Evolutionary conservation across 192 early-diverging fungal species (phyloP).

Genomic region (Polychytrium aggregatum): DNA sequence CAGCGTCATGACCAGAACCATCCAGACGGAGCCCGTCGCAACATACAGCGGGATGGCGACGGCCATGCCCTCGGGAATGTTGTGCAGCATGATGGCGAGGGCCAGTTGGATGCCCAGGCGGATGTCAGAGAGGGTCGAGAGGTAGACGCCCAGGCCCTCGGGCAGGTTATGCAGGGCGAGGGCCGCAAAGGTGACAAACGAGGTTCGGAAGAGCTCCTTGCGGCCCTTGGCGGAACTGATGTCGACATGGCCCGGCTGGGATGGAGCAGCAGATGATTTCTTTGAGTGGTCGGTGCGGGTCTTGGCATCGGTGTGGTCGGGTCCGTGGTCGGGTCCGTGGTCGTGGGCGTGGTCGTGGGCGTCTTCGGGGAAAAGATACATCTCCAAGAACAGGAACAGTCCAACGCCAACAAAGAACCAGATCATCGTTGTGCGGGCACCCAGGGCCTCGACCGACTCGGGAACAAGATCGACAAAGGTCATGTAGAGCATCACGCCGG

Average conservation of each 20-base stretch:
- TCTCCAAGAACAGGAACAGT: conserved; percentile 28
- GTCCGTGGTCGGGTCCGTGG: conserved; percentile 8
- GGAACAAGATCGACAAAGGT: conserved; percentile 43
- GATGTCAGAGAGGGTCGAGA: conserved; percentile 26
- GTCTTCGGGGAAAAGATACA: conserved; percentile 20
- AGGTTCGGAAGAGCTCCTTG: conserved; percentile 26
- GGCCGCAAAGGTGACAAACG: conserved; percentile 37
- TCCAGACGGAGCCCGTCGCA: conserved; percentile 17
- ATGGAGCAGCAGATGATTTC: conserved; percentile 5
- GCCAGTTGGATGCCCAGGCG: conserved; percentile 34
- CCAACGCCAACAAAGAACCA: conserved; percentile 41
- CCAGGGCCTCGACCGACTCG: conserved; percentile 27
- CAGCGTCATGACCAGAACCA: conserved; percentile 34
- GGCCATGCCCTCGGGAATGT: conserved; percentile 46
- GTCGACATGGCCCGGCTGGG: not conserved
- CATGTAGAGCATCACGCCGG: conserved; percentile 40
- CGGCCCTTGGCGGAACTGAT: conserved; percentile 14
- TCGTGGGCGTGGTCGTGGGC: conserved; percentile 15
- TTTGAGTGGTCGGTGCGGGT: not conserved
- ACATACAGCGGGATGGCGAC: conserved; percentile 44
- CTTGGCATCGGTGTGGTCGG: conserved; percentile 2
- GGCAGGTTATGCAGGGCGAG: conserved; percentile 39
- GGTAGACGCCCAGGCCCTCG: conserved; percentile 39
- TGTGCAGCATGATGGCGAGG: conserved; percentile 39
- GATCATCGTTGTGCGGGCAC: conserved; percentile 23